Base-by-base conservation (phyloP, 148 eudicot genomes). In the Persicaria maculosa region DNA sequence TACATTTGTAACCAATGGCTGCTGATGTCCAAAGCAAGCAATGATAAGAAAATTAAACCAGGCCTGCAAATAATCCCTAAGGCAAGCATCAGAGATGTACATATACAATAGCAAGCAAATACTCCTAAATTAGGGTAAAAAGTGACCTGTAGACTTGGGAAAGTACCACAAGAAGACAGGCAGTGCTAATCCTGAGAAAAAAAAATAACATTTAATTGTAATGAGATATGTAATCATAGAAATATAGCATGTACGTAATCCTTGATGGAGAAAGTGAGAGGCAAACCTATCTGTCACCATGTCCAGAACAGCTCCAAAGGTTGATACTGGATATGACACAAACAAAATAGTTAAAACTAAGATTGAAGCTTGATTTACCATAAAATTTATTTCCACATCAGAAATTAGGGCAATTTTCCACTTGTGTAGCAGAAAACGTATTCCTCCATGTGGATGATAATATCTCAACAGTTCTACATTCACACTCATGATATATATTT, bases 1-100 rank as follows among this genome's bases (percentile, higher is more conserved):
- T 94, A 94, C 99, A 95, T 92, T 79, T 95, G 99, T 75, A 95
- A 83, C 99, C 99, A 95, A 77, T 95, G 99, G 85, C 99, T 95
- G 75, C 84, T 91, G 78, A 95, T 92, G 76, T 95, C 97, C 80
- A 95, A 80, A 68, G 97, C 99, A 77, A 95, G 89, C 87, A 95
- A 82, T 67, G 90, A 88, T 81, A 95, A 78, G 87, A 90, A 94
- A 80, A 84, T 74, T 73, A 94, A 77, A 57, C 97, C 91, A 76
- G 98, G 96, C 85, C 97, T 91, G 88, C 52, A 83, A 78, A 62
- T 4, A 79, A 15, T 15, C 48, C 47, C 17, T 68, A 67, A 14
- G 43, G 19, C 17, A 44, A 45, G 72, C 17, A 68, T 68, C 47
- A 68, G 72, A 43, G 40, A 12, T 45, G 19, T 68, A 15, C 16